phyloP scores from a whole-genome alignment of 495 filamentous ascomycete genomes.

The Penicillium ucsense region DNA sequence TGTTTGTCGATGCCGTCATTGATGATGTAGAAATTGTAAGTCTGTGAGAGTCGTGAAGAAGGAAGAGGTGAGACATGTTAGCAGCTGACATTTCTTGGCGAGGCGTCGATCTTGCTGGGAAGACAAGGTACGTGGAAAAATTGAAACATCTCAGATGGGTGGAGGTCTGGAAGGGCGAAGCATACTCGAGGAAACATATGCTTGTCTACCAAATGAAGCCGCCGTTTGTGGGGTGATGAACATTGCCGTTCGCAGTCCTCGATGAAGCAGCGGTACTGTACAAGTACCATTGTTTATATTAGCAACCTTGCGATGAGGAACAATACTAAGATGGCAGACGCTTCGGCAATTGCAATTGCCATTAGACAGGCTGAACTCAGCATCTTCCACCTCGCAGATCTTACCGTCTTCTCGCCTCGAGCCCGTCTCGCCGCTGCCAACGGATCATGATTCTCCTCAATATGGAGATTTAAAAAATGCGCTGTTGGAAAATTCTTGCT shows the following conservation, averaged over 20 bases:
- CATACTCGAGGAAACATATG: constrained; percentile 76
- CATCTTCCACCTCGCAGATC: constrained; percentile 12
- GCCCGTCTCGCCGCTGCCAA: constrained; percentile 60
- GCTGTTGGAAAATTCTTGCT: constrained; percentile 66
- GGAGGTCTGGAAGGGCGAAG: not conserved
- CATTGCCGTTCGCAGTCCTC: constrained; percentile 82
- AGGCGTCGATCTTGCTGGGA: too few species aligned
- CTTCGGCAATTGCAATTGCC: too few species aligned
- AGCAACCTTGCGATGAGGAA: too few species aligned
- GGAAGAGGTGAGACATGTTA: too few species aligned
- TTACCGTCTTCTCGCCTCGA: constrained; percentile 77
- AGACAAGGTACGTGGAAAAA: not conserved
- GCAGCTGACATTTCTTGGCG: too few species aligned
- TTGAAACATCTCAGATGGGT: not conserved
- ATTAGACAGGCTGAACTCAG: not conserved
- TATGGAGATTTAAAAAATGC: constrained; percentile 71
- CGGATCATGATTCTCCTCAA: constrained; percentile 86
- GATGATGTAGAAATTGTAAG: constrained; percentile 84
- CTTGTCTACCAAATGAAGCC: constrained; percentile 85
- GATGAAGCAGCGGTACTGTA: constrained; percentile 78
- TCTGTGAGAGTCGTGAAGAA: constrained; percentile 22
- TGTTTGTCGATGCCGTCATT: constrained; percentile 81
- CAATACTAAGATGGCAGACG: too few species aligned
- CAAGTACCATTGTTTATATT: not conserved
- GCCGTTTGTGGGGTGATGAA: constrained; percentile 69